Evolutionary conservation across 257 asterid genomes (phyloP).

Genomic region (Leonotis leonurus): DNA sequence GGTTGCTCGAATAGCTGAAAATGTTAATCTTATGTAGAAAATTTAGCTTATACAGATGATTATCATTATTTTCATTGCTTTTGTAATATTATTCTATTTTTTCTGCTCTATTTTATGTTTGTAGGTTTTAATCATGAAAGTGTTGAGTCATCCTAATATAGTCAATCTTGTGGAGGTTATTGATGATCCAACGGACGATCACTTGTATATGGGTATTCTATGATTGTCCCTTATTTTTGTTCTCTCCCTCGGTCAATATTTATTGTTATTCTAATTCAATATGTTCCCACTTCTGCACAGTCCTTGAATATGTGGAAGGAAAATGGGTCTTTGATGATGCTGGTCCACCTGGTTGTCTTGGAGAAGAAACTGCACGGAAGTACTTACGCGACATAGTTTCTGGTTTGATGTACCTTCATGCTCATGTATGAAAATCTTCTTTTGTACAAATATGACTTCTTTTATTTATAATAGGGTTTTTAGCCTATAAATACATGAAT

Average conservation of each 20-base stretch:
- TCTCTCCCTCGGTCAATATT: conserved; percentile 3
- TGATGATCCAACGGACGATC: conserved; percentile 83
- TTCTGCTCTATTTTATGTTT: conserved; percentile 16
- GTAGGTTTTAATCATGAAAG: conserved; percentile 92
- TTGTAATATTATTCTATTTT: neutral
- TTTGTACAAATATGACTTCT: neutral
- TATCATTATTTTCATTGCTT: too few species aligned
- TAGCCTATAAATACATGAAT: too few species aligned
- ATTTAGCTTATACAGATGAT: neutral
- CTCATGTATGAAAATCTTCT: conserved; percentile 59
- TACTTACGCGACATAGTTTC: conserved; percentile 80
- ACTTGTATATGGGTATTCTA: conserved; percentile 88
- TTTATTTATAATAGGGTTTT: too few species aligned
- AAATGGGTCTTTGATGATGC: conserved; percentile 82
- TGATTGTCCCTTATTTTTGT: conserved; percentile 16
- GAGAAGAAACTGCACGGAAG: conserved; percentile 63
- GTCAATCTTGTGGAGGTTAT: conserved; percentile 95
- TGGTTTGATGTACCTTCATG: conserved; percentile 95
- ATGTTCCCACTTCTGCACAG: conserved; percentile 30
- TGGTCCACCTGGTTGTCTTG: conserved; percentile 66
- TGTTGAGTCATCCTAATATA: conserved; percentile 88
- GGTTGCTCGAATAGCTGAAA: neutral
- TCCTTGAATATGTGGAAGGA: conserved; percentile 88
- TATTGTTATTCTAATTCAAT: conserved; percentile 14
- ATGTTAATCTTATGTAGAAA: neutral